These are phyloP conservation scores for Lactarius vividus DNA, from an alignment of 768 basidiomycete species.

Conservation along the genomic window DNA sequence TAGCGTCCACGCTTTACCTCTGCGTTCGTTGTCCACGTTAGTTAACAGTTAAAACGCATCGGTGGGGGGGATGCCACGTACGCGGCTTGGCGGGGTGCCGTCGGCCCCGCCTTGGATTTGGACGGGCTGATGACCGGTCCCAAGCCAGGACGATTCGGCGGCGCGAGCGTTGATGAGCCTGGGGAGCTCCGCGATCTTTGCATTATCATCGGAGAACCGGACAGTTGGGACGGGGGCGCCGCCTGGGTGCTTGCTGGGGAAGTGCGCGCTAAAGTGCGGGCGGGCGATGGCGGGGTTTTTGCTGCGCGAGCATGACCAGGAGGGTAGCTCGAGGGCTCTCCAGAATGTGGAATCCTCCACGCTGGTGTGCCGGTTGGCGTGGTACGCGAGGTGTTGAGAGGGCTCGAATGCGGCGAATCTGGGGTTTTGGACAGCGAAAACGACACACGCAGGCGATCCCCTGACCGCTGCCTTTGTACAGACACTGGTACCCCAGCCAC, in stretches of 20 bases:
- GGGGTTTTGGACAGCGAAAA: constrained; percentile 22
- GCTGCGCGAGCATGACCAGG: neutral
- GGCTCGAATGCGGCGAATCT: constrained; percentile 2
- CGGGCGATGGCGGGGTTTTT: neutral
- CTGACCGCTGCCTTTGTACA: constrained; percentile 16
- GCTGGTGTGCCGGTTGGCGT: neutral
- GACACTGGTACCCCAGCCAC: neutral
- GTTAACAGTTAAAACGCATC: too few relatives aligned
- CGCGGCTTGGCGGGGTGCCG: constrained; percentile 46
- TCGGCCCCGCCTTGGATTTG: constrained; percentile 29
- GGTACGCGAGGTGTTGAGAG: constrained; percentile 1
- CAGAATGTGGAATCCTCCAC: neutral
- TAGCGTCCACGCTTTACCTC: constrained; percentile 63
- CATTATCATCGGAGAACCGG: neutral
- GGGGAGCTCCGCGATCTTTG: constrained; percentile 11
- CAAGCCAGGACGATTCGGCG: constrained; percentile 37
- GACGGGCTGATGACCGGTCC: constrained; percentile 65
- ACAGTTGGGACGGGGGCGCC: neutral
- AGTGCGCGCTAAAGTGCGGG: neutral
- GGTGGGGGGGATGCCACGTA: too few relatives aligned
- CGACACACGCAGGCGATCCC: constrained; percentile 13
- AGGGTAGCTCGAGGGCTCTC: neutral
- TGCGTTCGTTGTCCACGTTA: constrained; percentile 20
- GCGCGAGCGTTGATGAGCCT: neutral
- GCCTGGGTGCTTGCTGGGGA: neutral